A percentile compares a stretch with the other conserved stretches of the same genome.
Conservation (phyloP, 2,329 filamentous ascomycete genomes). For the Hymenoscyphus fructigenus region DNA sequence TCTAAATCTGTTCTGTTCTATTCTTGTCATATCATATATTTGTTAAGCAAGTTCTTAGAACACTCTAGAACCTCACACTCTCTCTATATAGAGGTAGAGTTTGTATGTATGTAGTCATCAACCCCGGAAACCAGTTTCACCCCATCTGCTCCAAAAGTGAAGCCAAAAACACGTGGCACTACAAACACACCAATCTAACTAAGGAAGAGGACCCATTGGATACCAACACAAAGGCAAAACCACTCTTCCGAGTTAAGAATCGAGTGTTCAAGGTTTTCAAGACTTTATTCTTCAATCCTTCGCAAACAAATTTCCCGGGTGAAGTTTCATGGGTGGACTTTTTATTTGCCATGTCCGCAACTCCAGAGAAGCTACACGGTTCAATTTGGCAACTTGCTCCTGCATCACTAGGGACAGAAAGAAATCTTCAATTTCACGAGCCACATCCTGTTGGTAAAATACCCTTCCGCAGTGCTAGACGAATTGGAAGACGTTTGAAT, state of each 20-base stretch:
- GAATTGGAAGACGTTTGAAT: slow-evolving; percentile 48
- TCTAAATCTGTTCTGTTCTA: no score
- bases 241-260: slow-evolving; percentile 36
- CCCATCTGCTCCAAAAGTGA: neutral
- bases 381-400: slow-evolving; percentile 61
- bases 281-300: slow-evolving; percentile 42
- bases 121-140: neutral
- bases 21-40: no score
- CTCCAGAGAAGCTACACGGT: slow-evolving; percentile 56
- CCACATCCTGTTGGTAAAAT: slow-evolving; percentile 57
- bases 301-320: slow-evolving; percentile 40
- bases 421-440: slow-evolving; percentile 60
- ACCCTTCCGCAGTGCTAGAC: slow-evolving; percentile 45
- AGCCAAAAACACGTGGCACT: neutral
- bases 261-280: slow-evolving; percentile 45
- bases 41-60: no score
- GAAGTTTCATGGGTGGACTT: slow-evolving; percentile 55
- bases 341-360: slow-evolving; percentile 49
- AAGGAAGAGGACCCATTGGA: neutral
- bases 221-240: neutral
- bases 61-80: no score
- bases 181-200: neutral
- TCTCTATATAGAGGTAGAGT: no score
- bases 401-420: slow-evolving; percentile 32
- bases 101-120: no score